phyloP scores from a whole-genome alignment of 208 protist species.

The Angomonas deanei region DNA sequence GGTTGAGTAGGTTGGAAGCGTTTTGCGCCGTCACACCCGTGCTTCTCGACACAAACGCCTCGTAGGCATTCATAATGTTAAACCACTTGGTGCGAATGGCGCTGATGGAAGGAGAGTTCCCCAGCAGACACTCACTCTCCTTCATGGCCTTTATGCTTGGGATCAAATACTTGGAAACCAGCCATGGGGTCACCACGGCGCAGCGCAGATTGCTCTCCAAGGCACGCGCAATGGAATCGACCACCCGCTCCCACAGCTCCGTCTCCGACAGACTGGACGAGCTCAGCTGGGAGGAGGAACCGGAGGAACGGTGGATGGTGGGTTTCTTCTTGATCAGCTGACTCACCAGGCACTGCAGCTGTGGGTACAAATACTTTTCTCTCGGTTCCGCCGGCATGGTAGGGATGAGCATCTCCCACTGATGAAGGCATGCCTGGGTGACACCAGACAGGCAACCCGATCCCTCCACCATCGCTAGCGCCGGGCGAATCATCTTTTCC shows the following conservation, averaged over 20 bases:
- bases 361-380: constrained; percentile 54
- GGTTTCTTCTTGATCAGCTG: constrained; percentile 24
- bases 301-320: constrained; percentile 11
- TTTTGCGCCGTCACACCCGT: constrained; percentile 5
- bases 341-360: constrained; percentile 45
- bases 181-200: constrained; percentile 59
- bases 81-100: constrained; percentile 37
- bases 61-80: constrained; percentile 36
- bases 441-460: constrained; percentile 45
- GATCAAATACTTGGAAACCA: constrained; percentile 44
- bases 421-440: constrained; percentile 31
- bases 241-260: constrained; percentile 32
- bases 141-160: constrained; percentile 38
- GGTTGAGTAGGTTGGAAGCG: constrained; percentile 33
- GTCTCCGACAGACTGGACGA: neutral
- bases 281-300: neutral
- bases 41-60: constrained; percentile 37
- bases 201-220: constrained; percentile 43
- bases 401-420: constrained; percentile 41
- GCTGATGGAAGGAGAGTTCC: constrained; percentile 7
- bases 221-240: constrained; percentile 34
- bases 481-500: constrained; percentile 36
- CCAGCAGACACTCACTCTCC: constrained; percentile 18
- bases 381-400: constrained; percentile 62
- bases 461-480: constrained; percentile 28